Evolutionary conservation across 1,139 yeast species (phyloP).

Genomic region (Kodamaea alishanica): DNA sequence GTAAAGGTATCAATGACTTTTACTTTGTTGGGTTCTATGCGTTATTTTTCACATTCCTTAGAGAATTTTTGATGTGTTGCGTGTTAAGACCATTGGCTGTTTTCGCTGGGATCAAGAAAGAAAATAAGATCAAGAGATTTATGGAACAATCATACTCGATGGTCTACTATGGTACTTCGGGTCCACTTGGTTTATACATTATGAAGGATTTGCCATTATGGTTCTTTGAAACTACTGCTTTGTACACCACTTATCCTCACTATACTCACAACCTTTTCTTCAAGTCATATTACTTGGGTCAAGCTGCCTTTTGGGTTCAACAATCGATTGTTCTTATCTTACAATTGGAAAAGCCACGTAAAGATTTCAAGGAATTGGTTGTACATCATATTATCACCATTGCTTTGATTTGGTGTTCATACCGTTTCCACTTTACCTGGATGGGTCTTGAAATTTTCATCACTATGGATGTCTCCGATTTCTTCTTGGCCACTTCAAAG

Average conservation of each 20-base stretch:
- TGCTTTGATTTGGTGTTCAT: constrained; percentile 83
- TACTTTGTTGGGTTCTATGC: constrained; percentile 77
- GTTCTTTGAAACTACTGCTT: constrained; percentile 81
- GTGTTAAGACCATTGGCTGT: constrained; percentile 70
- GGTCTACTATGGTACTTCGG: constrained; percentile 74
- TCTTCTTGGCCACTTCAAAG: constrained; percentile 80
- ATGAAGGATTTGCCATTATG: constrained; percentile 83
- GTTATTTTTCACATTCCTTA: constrained; percentile 80
- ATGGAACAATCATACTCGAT: constrained; percentile 91
- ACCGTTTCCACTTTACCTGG: constrained; percentile 93
- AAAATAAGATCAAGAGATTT: constrained; percentile 69
- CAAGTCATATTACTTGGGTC: constrained; percentile 81
- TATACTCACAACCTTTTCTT: constrained; percentile 64
- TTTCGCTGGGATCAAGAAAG: constrained; percentile 48
- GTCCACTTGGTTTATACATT: constrained; percentile 85
- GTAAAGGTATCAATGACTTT: constrained; percentile 83
- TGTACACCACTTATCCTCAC: constrained; percentile 83
- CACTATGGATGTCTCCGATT: constrained; percentile 95
- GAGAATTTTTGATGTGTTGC: constrained; percentile 89
- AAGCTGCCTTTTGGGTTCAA: constrained; percentile 97
- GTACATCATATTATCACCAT: constrained; percentile 92
- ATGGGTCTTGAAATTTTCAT: constrained; percentile 89
- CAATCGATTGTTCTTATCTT: constrained; percentile 79
- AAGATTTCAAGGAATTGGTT: constrained; percentile 85
- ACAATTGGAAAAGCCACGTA: constrained; percentile 91